These are phyloP conservation scores for Castanospermum australe DNA, from an alignment of 306 rosid genomes.

Conservation along the genomic window DNA sequence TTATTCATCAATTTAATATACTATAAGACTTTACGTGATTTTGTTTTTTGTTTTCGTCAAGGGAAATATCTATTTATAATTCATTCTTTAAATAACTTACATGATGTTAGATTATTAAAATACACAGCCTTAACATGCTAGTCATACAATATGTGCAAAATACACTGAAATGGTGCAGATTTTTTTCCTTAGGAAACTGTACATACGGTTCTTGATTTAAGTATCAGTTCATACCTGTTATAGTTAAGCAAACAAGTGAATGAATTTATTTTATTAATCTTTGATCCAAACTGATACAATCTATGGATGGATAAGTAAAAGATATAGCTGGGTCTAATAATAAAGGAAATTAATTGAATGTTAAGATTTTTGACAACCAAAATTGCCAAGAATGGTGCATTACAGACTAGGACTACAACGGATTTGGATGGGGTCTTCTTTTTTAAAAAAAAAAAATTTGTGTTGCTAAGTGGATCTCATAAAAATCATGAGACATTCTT, in stretches of 20 bases:
- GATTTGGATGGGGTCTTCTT: not conserved
- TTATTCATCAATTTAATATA: not conserved
- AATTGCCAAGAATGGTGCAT: not conserved
- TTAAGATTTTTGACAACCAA: not conserved
- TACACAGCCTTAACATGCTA: no score
- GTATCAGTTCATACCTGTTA: no score
- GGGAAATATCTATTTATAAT: no score
- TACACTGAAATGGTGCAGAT: no score
- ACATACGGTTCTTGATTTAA: no score
- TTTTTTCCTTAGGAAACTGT: no score
- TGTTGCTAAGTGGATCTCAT: not conserved
- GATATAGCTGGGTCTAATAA: not conserved
- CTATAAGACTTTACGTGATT: no score
- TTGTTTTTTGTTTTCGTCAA: no score
- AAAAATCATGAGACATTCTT: not conserved
- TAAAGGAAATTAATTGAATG: not conserved
- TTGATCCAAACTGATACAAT: not conserved
- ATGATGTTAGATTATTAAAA: no score
- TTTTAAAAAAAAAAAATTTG: not conserved
- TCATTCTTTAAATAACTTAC: no score
- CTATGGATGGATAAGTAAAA: not conserved
- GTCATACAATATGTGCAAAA: no score
- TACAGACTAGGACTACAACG: not conserved
- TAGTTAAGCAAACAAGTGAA: no score
- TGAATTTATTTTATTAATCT: not conserved